Base-by-base conservation (phyloP, 805 yeast species). In the Kluyveromyces nonfermentans region DNA sequence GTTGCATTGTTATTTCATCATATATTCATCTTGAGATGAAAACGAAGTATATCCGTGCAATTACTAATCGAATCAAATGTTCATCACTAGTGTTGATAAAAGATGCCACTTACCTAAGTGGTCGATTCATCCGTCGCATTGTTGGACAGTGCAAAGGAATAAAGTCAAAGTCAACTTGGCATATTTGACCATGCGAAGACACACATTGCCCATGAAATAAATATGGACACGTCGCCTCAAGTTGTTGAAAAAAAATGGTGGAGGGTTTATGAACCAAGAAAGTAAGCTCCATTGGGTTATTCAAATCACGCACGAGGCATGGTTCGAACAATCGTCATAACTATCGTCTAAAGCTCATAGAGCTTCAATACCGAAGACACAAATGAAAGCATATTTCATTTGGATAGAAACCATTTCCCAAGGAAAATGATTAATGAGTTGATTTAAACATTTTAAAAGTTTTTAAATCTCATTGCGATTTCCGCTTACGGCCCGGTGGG, bases 271-370 rank as follows among this genome's bases (percentile, higher is more conserved):
- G 78, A 69, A 59, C 64, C 77, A 71, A 78, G 82, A 59, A 57
- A 79, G 81, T 81, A 78, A 82, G 88, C 88, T 81, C 87, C 88
- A 81, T 82, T 80, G 87, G 75, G 88, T 80, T 80, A 68, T 59
- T 41, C 48, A 36, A 44, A 43, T 44, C 45, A 50, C 49, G 46
- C 52, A 59, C 33, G 20, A 19, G 14, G 48, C 45, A 7, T 16
- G 22, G 14, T 16, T 14, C 14, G 41, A 47, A 59, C 78, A 80
- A 75, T 78, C 78, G 85, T 75, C 74, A 82, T 80, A 74, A 75
- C 88, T 81, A 70, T 80, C 75, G 81, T 80, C 72, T 77, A 71
- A 80, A 72, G 69, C 64, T 58, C 70, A 55, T 20, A 15, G 55
- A 63, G 69, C 73, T 60, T 79, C 82, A 63, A 48, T 77, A 82